Evolutionary conservation across 139 green algal genomes (phyloP).

Genomic region (Eudorina sp.): DNA sequence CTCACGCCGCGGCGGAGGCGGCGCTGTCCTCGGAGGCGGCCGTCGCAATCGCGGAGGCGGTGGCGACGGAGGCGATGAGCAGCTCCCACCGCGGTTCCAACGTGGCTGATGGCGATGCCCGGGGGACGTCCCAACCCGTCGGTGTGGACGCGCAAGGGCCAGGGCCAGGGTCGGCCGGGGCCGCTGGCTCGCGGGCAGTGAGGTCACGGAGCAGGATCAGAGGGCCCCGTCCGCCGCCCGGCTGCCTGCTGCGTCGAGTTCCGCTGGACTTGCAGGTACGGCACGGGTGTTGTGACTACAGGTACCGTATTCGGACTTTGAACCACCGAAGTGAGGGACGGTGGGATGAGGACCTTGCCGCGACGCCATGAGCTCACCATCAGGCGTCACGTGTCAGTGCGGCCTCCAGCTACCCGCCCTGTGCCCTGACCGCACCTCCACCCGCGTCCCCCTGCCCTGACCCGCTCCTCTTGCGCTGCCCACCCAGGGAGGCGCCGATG

Average conservation of each 20-base stretch:
- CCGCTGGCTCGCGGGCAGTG: conserved; percentile 50
- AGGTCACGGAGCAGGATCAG: background rate
- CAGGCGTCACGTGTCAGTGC: no score
- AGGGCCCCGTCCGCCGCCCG: conserved; percentile 60
- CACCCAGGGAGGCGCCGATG: background rate
- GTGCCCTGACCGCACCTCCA: background rate
- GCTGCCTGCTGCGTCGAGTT: conserved; percentile 78
- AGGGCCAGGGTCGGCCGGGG: conserved; percentile 60
- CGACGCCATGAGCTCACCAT: no score
- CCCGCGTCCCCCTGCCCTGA: background rate
- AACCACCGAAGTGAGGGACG: no score
- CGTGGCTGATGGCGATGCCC: no score
- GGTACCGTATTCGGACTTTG: no score
- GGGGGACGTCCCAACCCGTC: no score
- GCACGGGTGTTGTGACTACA: background rate
- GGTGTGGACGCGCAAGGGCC: no score
- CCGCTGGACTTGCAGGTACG: conserved; percentile 52
- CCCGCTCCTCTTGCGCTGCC: background rate
- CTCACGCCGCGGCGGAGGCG: conserved; percentile 31
- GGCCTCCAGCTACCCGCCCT: background rate
- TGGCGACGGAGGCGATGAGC: background rate
- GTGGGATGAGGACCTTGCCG: no score
- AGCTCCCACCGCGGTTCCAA: background rate
- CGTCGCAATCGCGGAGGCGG: background rate
- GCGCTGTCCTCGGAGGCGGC: conserved; percentile 18